Percentiles rank a stretch among this genome's conserved stretches.
Conservation (phyloP, 495 filamentous ascomycete genomes). For the Acidomyces sp. region DNA sequence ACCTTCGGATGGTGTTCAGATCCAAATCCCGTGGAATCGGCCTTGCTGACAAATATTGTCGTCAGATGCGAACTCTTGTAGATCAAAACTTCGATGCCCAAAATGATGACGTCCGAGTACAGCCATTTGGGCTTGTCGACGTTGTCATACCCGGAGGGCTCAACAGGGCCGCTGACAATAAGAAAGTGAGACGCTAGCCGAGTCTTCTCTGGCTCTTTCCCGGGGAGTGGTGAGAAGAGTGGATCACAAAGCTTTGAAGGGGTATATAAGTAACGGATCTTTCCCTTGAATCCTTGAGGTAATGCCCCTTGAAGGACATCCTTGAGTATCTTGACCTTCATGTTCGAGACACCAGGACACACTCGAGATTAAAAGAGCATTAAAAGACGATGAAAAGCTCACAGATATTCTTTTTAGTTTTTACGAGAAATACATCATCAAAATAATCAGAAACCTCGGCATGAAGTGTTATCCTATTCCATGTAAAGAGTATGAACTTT, state of each 20-base stretch:
- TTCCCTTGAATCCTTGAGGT: too few relatives aligned
- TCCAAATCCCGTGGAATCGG: constrained; percentile 86
- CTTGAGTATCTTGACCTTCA: too few relatives aligned
- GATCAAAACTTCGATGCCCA: constrained; percentile 55
- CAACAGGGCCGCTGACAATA: constrained; percentile 46
- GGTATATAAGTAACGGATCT: constrained; percentile 76
- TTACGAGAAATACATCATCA: too few relatives aligned
- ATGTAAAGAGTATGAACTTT: too few relatives aligned
- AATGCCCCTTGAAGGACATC: too few relatives aligned
- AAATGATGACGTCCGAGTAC: constrained; percentile 38
- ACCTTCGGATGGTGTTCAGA: constrained; percentile 44
- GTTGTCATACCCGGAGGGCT: background rate
- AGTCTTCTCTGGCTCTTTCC: constrained; percentile 53
- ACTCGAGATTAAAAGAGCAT: too few relatives aligned
- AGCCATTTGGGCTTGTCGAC: constrained; percentile 34
- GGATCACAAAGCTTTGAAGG: constrained; percentile 57
- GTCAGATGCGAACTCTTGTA: constrained; percentile 65
- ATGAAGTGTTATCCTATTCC: too few relatives aligned
- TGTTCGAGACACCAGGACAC: too few relatives aligned
- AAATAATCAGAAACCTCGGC: too few relatives aligned
- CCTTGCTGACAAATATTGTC: constrained; percentile 90
- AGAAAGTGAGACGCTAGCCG: constrained; percentile 85
- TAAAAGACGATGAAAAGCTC: too few relatives aligned
- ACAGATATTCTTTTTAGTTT: too few relatives aligned
- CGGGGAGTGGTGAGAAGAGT: constrained; percentile 68